These are phyloP conservation scores for Ascochyta rabiei DNA, from an alignment of 2,329 filamentous ascomycete species.

Conservation along the genomic window DNA sequence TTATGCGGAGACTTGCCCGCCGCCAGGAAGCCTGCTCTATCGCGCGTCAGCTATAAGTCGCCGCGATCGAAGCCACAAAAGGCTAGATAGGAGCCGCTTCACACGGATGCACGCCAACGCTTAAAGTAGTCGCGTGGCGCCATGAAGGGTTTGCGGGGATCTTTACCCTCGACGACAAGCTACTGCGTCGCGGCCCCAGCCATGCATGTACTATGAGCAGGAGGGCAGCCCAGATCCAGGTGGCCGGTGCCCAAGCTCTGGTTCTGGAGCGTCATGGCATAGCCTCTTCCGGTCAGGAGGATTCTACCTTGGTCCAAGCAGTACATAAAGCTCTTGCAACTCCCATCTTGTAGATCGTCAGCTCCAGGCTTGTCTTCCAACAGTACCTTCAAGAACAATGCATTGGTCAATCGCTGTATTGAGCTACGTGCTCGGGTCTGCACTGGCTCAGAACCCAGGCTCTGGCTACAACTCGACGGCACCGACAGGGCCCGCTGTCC, in stretches of 20 bases:
- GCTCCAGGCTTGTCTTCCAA: slow-evolving; percentile 4
- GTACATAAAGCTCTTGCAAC: slow-evolving; percentile 23
- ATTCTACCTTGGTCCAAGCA: slow-evolving; percentile 6
- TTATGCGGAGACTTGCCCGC: slow-evolving; percentile 14
- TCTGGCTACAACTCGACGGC: slow-evolving; percentile 1
- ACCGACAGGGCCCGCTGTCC: slow-evolving; percentile 28
- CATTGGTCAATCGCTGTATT: slow-evolving; percentile 28
- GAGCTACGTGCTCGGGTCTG: slow-evolving; percentile 34
- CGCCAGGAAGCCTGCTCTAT: slow-evolving; percentile 7
- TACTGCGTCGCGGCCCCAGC: slow-evolving; percentile 22
- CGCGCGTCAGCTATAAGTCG: slow-evolving; percentile 1
- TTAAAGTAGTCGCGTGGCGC: slow-evolving; percentile 26
- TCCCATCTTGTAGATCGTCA: slow-evolving; percentile 8
- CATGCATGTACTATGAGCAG: slow-evolving; percentile 5
- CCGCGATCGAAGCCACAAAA: slow-evolving; percentile 12
- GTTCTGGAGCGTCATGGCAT: slow-evolving; percentile 25
- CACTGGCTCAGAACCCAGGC: slow-evolving; percentile 27
- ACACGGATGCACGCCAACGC: slow-evolving; percentile 18
- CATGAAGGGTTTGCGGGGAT: slow-evolving; percentile 31
- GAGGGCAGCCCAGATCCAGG: slow-evolving; percentile 22
- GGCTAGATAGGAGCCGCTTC: slow-evolving; percentile 16
- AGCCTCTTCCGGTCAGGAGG: slow-evolving; percentile 8
- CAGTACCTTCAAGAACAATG: slow-evolving; percentile 21
- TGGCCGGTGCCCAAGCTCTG: slow-evolving; percentile 18
- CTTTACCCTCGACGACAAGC: slow-evolving; percentile 15